phyloP scores from a whole-genome alignment of 306 rosid genomes.

The Vachellia collinsii region DNA sequence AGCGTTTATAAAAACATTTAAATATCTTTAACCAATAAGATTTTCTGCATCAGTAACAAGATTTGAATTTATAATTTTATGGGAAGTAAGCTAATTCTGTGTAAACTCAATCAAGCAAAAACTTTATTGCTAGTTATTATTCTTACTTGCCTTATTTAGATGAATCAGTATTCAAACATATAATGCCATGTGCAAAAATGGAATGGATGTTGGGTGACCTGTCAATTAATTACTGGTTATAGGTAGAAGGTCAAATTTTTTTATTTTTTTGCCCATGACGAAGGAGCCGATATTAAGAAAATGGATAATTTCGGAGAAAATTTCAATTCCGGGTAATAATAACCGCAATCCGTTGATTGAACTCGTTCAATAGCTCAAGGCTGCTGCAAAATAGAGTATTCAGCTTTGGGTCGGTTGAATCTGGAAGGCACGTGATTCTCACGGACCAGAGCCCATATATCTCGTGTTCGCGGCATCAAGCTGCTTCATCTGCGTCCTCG shows the following conservation, averaged over 20 bases:
- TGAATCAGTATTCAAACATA: too few species aligned
- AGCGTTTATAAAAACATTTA: too few species aligned
- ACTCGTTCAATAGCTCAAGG: not conserved
- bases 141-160: not conserved
- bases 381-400: not conserved
- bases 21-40: too few species aligned
- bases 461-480: not conserved
- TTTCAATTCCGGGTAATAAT: not conserved
- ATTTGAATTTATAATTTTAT: too few species aligned
- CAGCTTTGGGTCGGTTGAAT: not conserved
- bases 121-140: not conserved
- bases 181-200: not conserved
- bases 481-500: slow-evolving; percentile 1
- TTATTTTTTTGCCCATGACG: not conserved
- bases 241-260: not conserved
- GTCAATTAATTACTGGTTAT: not conserved
- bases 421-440: not conserved
- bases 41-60: too few species aligned
- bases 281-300: not conserved
- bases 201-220: not conserved
- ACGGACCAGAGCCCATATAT: not conserved
- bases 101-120: not conserved
- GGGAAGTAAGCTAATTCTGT: too few species aligned
- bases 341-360: not conserved
- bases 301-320: not conserved